Evolutionary conservation across 768 basidiomycete genomes (phyloP).

Genomic region (Mrakia gelida): DNA sequence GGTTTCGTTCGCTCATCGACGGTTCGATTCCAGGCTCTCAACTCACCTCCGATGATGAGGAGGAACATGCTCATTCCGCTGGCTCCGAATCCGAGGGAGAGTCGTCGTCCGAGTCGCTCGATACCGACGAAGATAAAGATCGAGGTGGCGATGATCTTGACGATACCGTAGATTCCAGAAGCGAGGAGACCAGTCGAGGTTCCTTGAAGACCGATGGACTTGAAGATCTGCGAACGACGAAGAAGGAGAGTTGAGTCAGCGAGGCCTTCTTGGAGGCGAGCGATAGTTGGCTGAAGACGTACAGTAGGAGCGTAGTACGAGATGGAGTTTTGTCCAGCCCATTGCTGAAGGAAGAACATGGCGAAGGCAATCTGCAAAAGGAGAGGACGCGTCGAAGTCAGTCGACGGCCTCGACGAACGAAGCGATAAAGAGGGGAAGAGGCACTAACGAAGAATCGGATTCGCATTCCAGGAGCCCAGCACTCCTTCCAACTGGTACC

Average conservation of each 20-base stretch:
- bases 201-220: constrained; percentile 43
- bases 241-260: no score
- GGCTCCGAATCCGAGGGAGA: constrained; percentile 30
- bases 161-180: constrained; percentile 45
- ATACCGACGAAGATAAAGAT: constrained; percentile 44
- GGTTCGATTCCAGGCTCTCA: background rate
- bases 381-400: background rate
- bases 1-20: no score
- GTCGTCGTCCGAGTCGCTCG: constrained; percentile 27
- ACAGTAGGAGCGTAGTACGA: constrained; percentile 40
- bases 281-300: no score
- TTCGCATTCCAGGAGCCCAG: constrained; percentile 56
- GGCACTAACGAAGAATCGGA: constrained; percentile 35
- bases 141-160: constrained; percentile 47
- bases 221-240: constrained; percentile 36
- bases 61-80: constrained; percentile 24
- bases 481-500: constrained; percentile 63
- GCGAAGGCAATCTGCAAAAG: constrained; percentile 56
- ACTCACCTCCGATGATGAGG: constrained; percentile 21
- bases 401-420: background rate
- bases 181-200: constrained; percentile 44
- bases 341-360: constrained; percentile 49
- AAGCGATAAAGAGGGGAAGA: no score
- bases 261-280: no score
- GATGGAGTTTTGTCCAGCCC: constrained; percentile 64